Conservation (phyloP, 306 rosid genomes). For the Abrus pulchellus region DNA sequence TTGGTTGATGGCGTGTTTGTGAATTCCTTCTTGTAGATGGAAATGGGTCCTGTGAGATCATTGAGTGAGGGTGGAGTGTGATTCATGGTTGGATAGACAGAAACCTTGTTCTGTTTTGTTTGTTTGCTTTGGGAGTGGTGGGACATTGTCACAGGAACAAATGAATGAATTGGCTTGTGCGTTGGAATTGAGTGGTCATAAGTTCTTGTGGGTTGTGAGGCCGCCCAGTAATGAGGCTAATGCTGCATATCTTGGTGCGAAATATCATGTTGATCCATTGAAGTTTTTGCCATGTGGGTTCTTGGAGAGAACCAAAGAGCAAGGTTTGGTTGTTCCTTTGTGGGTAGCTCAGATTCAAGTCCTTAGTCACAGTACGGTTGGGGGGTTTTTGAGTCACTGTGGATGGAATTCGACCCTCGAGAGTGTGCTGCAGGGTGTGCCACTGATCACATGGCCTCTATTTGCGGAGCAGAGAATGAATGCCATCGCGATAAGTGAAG, state of each 20-base stretch:
- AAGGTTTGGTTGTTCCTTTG: slow-evolving; percentile 4
- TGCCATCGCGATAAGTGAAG: slow-evolving; percentile 11
- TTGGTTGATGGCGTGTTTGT: slow-evolving; percentile 17
- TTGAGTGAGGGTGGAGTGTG: slow-evolving; percentile 12
- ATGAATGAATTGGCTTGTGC: slow-evolving; percentile 45
- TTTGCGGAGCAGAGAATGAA: slow-evolving; percentile 48
- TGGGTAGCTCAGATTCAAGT: slow-evolving; percentile 2
- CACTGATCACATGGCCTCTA: slow-evolving; percentile 47
- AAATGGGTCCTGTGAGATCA: not conserved
- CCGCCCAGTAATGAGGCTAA: slow-evolving; percentile 18
- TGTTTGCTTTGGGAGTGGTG: slow-evolving; percentile 39
- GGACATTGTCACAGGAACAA: slow-evolving; percentile 40
- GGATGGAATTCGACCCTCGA: slow-evolving; percentile 33
- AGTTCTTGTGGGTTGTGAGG: slow-evolving; percentile 46
- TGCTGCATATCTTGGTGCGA: not conserved
- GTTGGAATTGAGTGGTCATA: slow-evolving; percentile 44
- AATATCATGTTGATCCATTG: not conserved
- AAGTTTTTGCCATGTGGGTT: not conserved
- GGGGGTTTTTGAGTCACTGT: slow-evolving; percentile 11
- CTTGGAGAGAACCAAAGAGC: slow-evolving; percentile 19
- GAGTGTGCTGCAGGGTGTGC: slow-evolving; percentile 45
- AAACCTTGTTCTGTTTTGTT: slow-evolving; percentile 8
- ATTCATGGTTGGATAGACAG: slow-evolving; percentile 14
- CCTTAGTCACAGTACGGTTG: not conserved
- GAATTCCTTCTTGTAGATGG: slow-evolving; percentile 27